Conservation (phyloP, 331 rosid genomes). For the Telfairia occidentalis region DNA sequence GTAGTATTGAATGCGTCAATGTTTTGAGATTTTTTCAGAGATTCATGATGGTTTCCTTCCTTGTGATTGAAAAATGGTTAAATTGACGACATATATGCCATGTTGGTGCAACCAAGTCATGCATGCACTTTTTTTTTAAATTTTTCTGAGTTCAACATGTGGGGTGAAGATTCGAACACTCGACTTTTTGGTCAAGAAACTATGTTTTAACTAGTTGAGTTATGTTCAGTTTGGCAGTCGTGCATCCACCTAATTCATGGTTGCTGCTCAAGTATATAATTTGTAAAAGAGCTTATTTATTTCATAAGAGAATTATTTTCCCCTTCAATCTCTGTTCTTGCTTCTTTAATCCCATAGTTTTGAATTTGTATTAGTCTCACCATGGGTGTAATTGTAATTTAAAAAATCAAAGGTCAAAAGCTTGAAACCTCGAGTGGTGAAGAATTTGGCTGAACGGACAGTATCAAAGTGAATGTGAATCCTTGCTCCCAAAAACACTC, state of each 20-base stretch:
- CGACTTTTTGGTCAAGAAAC: no score
- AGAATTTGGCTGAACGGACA: not conserved
- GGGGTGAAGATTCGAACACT: no score
- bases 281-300: not conserved
- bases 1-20: slow-evolving; percentile 6
- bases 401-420: no score
- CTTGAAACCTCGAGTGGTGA: no score
- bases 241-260: not conserved
- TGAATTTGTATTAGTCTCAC: not conserved
- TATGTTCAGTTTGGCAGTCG: no score
- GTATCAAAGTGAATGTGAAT: not conserved
- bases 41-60: not conserved
- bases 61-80: not conserved
- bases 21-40: not conserved
- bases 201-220: no score
- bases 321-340: not conserved
- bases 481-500: no score
- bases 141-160: no score
- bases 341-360: not conserved
- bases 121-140: no score
- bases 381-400: not conserved
- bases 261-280: not conserved
- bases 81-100: not conserved
- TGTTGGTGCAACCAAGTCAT: not conserved
- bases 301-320: not conserved